phyloP scores from a whole-genome alignment of 306 rosid species.

The Pyrus communis region DNA sequence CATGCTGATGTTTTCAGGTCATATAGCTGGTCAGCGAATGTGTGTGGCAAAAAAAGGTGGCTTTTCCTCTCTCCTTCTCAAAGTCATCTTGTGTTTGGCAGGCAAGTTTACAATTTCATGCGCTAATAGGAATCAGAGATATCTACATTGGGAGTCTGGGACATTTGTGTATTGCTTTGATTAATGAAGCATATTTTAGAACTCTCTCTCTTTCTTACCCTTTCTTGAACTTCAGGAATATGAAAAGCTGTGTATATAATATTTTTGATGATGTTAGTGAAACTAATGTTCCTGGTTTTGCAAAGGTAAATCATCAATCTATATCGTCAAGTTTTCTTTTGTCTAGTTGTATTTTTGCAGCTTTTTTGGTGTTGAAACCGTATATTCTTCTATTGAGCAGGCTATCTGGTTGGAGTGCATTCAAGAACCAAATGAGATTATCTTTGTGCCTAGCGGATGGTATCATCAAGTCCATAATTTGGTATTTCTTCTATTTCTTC shows the following conservation, averaged over 20 bases:
- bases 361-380: constrained; percentile 3
- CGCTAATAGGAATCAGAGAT: neutral
- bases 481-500: constrained; percentile 28
- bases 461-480: constrained; percentile 95
- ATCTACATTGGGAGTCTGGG: neutral
- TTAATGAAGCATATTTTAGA: neutral
- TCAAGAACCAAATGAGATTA: constrained; percentile 82
- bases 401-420: constrained; percentile 80
- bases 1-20: constrained; percentile 98
- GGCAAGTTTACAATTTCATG: constrained; percentile 37
- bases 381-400: constrained; percentile 32
- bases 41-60: constrained; percentile 90
- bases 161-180: neutral
- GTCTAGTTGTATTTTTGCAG: neutral
- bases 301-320: constrained; percentile 42
- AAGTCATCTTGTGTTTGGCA: constrained; percentile 71
- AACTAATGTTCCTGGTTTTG: constrained; percentile 67
- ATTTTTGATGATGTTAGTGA: constrained; percentile 66
- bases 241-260: constrained; percentile 59
- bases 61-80: constrained; percentile 80
- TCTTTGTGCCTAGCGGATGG: constrained; percentile 98
- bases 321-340: constrained; percentile 1
- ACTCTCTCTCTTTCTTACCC: neutral
- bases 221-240: constrained; percentile 38
- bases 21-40: constrained; percentile 91